Base-by-base conservation (phyloP, 2,329 filamentous ascomycete genomes). In the Colletotrichum zoysiae region DNA sequence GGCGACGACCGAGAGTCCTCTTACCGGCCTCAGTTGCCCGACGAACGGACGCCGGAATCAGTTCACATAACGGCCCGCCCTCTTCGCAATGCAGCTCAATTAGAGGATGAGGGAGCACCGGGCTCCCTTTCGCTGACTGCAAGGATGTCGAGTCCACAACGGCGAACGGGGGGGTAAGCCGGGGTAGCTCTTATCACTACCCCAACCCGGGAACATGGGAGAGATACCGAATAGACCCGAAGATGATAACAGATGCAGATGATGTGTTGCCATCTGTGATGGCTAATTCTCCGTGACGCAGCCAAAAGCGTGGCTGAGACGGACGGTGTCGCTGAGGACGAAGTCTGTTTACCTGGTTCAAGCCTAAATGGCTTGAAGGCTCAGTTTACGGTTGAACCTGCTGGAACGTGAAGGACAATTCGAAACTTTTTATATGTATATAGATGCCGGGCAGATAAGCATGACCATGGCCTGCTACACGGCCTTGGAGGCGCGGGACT, bases 401-500 rank as follows among this genome's bases (percentile, higher is more conserved):
- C n/a, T 4, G 38, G 20, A 5, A 26, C 7, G 26, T 4, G 55
- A 11, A 42, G 5, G 5, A 26, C 9, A 6, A 14, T 18, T 11
- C 12, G 42, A 26, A n/a, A n/a, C n/a, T n/a, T 57, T 38, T 8
- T 50, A 8, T 50, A 16, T n/a, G 51, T 63, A 58, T 48, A 63
- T 68, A 48, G 42, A 63, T n/a, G 58, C 65, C 40, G 51, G 11
- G 46, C 42, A 33, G 30, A 30, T 23, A 53, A 51, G 67, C 53
- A 38, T 20, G 33, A 20, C 48, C 35, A 18, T 26, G 12, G 33
- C 4, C n/a, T 23, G 46, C 61, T 77, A 84, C 55, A 80, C 77
- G 5, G 81, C 80, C 70, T 79, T 82, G 4, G 80, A 82, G 20
- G 86, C 85, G 67, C 88, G 83, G 44, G 88, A 86, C 77, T 86